Evolutionary conservation across 106 monocot species (phyloP).

Genomic region (Dioscorea zingiberensis): DNA sequence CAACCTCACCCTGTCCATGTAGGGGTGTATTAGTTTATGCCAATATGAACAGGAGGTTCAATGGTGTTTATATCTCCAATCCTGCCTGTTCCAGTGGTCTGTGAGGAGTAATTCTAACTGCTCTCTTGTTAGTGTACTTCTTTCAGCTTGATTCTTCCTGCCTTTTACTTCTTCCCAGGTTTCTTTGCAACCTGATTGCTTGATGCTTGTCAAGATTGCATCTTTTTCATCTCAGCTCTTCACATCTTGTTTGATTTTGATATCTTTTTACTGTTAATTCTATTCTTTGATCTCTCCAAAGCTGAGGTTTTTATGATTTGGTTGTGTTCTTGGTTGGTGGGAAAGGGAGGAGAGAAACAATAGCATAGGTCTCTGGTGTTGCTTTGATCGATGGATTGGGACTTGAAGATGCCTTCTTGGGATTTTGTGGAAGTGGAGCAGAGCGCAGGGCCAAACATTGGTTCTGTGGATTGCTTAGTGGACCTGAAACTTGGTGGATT

Average conservation of each 20-base stretch:
- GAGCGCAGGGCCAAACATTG: conserved; percentile 22
- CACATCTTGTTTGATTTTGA: no score
- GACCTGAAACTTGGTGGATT: conserved; percentile 43
- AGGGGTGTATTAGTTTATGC: no score
- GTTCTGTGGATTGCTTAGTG: conserved; percentile 30
- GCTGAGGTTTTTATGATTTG: neutral
- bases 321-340: neutral
- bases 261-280: no score
- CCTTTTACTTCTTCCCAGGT: neutral
- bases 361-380: neutral
- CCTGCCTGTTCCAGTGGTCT: neutral
- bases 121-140: neutral
- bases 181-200: neutral
- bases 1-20: no score
- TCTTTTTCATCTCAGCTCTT: no score
- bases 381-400: conserved; percentile 58
- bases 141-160: neutral
- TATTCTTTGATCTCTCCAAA: neutral
- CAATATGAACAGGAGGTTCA: no score
- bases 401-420: conserved; percentile 57
- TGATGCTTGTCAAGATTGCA: no score
- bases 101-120: neutral
- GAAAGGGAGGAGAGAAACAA: neutral
- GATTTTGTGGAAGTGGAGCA: conserved; percentile 49
- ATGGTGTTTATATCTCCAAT: neutral